phyloP scores from a whole-genome alignment of 2,329 filamentous ascomycete species.

The Rutstroemia sp. region DNA sequence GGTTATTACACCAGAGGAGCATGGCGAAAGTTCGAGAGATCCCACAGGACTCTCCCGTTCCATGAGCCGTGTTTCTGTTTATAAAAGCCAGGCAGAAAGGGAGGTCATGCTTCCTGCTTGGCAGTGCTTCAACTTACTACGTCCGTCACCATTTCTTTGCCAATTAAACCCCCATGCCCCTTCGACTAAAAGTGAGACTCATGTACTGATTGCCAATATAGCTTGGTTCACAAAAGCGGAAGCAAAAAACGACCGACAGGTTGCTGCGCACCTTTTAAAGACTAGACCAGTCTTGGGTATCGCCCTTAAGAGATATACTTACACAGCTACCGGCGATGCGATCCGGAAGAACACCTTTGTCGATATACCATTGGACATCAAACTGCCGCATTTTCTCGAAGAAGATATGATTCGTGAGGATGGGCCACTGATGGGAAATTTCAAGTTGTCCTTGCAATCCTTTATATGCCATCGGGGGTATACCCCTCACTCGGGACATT shows the following conservation, averaged over 20 bases:
- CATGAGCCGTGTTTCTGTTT: background rate
- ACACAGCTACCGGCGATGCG: conserved; percentile 61
- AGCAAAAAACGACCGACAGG: conserved; percentile 63
- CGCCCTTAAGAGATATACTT: conserved; percentile 83
- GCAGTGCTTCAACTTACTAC: conserved; percentile 53
- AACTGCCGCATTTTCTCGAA: conserved; percentile 83
- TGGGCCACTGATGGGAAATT: conserved; percentile 69
- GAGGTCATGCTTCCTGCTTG: background rate
- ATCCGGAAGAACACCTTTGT: conserved; percentile 73
- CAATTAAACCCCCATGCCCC: conserved; percentile 14
- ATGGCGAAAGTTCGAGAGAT: background rate
- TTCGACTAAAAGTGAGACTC: conserved; percentile 3
- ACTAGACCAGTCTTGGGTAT: conserved; percentile 83
- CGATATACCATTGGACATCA: conserved; percentile 82
- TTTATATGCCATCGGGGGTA: conserved; percentile 87
- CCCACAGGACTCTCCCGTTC: background rate
- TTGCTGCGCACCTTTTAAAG: conserved; percentile 80
- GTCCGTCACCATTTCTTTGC: conserved; percentile 43
- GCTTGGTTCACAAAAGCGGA: conserved; percentile 77
- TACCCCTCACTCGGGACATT: conserved; percentile 83
- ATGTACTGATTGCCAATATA: conserved; percentile 36
- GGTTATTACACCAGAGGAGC: conserved; percentile 41
- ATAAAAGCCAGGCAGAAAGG: background rate
- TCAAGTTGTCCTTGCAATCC: conserved; percentile 86
- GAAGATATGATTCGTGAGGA: conserved; percentile 58